Evolutionary conservation across 106 monocot genomes (phyloP).

Genomic region (Dactylorhiza incarnata): DNA sequence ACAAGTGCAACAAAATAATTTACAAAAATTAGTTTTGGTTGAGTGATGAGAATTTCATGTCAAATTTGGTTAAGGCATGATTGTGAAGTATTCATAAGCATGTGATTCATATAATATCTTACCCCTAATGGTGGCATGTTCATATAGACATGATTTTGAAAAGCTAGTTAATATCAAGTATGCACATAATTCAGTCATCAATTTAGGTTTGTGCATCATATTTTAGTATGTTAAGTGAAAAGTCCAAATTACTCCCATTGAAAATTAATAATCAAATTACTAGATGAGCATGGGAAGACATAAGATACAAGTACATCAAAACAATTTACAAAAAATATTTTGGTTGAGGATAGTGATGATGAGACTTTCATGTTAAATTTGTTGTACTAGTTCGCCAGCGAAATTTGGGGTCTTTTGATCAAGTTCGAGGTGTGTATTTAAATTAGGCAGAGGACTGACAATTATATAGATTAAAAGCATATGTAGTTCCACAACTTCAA

Average conservation of each 20-base stretch:
- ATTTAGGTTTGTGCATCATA: neutral
- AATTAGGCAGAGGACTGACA: too few species aligned
- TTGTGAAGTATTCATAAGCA: neutral
- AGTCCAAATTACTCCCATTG: neutral
- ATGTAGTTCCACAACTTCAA: too few species aligned
- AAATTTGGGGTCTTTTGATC: too few species aligned
- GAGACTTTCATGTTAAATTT: too few species aligned
- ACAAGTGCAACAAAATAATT: neutral
- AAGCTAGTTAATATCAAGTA: neutral
- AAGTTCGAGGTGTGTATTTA: too few species aligned
- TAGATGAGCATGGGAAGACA: neutral
- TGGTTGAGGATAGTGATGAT: too few species aligned
- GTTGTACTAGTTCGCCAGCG: too few species aligned
- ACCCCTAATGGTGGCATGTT: neutral
- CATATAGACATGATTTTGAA: neutral
- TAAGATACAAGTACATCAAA: too few species aligned
- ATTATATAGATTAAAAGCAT: too few species aligned
- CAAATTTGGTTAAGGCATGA: neutral
- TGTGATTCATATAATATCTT: neutral
- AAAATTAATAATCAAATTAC: neutral
- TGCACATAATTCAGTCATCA: neutral
- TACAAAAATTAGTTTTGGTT: neutral
- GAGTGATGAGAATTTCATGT: neutral
- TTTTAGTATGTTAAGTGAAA: neutral
- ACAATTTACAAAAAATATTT: too few species aligned